Evolutionary conservation across 1,139 yeast genomes (phyloP), one percentile per base, ranked within the genome.

Genomic region (Geotrichum citri-aurantii): DNA sequence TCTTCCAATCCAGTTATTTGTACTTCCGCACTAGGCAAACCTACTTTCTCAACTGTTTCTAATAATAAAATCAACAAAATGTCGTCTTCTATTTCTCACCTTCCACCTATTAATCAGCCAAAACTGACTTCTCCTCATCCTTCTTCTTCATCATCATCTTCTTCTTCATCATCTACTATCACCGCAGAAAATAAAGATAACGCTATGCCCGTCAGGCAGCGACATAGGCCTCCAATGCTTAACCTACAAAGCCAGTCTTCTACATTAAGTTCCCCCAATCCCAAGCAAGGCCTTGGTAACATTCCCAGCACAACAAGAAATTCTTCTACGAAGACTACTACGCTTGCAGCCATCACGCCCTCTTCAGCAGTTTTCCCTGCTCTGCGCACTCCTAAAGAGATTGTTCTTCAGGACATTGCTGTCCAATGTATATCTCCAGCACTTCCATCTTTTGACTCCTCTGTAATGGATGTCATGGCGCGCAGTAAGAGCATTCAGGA

Each of bases 371-470:
- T 48, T 11, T 58, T 58, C 31, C 58, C 61, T 48, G 54, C 64
- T 14, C 59, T 66, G 50, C 60, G 69, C 49, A 71, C 74, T 5
- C 74, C 74, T 3, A 69, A 68, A 52, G 74, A 71, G 40, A 65
- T 71, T 42, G 72, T 70, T 26, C 57, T 60, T 7, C 69, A 70
- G 52, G 73, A 68, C 52, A 67, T 71, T 48, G 72, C 73, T 21
- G 63, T 75, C 53, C 71, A 75, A 61, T 75, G 78, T 62, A 74
- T 74, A 17, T 74, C 78, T 19, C 77, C 78, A 8, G 77, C 76
- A 10, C 64, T 75, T 44, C 73, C 76, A 12, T 67, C 70, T 7
- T 66, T 64, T 51, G 60, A 56, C 11, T 50, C 60, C 1, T 49
- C 52, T 4, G 53, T 60, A 17, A 42, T 54, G 10, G 62, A 57